Evolutionary conservation across 257 asterid genomes (phyloP).

Genomic region (Nicotiana tomentosiformis): DNA sequence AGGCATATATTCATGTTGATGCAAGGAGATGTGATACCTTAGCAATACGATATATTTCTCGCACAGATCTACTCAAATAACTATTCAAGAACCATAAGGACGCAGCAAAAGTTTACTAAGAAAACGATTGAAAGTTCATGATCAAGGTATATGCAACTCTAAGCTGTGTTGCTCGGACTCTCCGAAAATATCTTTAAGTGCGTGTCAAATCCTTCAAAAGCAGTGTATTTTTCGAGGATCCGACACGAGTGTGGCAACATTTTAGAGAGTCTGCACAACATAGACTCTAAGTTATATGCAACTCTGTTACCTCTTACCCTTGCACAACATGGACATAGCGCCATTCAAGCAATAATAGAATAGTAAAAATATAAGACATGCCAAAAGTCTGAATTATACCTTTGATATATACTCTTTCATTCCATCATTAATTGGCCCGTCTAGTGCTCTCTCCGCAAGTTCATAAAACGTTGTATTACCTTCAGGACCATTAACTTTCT

Average conservation of each 20-base stretch:
- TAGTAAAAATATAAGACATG: background rate
- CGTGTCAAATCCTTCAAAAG: no score
- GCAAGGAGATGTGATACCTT: background rate
- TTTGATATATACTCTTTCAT: conserved; percentile 54
- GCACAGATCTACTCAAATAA: background rate
- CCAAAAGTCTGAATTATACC: conserved; percentile 31
- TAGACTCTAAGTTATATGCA: background rate
- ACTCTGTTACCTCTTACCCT: background rate
- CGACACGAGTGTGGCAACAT: no score
- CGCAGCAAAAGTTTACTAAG: background rate
- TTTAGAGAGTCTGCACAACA: no score
- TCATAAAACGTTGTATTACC: conserved; percentile 56
- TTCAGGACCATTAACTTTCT: conserved; percentile 76
- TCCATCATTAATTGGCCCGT: conserved; percentile 38
- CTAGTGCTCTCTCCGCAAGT: conserved; percentile 96
- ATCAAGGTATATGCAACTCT: background rate
- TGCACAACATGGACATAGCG: background rate
- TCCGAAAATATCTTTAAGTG: no score
- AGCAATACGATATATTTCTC: background rate
- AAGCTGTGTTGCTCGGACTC: no score
- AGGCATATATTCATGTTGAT: background rate
- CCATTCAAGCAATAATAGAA: background rate
- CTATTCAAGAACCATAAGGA: background rate
- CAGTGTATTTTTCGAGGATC: no score
- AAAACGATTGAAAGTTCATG: background rate